These are phyloP conservation scores for Lachnellula hyalina DNA, from an alignment of 2,329 filamentous ascomycete species.

Conservation along the genomic window DNA sequence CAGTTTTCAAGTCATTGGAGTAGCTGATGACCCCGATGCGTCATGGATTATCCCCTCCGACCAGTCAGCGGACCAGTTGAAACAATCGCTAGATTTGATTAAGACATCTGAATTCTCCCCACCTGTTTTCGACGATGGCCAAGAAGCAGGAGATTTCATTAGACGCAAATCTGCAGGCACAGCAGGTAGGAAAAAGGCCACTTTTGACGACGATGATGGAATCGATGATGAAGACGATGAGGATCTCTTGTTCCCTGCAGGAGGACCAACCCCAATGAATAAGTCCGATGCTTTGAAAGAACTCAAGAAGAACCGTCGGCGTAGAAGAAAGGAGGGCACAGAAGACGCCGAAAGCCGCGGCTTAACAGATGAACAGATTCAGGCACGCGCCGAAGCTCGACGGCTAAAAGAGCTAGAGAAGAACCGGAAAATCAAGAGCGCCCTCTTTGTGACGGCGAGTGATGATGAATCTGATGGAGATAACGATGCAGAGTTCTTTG, in stretches of 20 bases:
- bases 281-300: constrained; percentile 49
- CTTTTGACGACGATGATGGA: constrained; percentile 64
- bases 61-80: constrained; percentile 59
- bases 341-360: constrained; percentile 40
- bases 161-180: constrained; percentile 55
- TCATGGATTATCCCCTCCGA: constrained; percentile 71
- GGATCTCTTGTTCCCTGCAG: constrained; percentile 63
- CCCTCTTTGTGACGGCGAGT: constrained; percentile 71
- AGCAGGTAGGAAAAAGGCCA: constrained; percentile 48
- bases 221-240: constrained; percentile 43
- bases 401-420: constrained; percentile 70
- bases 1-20: constrained; percentile 57
- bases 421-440: constrained; percentile 74
- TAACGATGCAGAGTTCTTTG: constrained; percentile 69
- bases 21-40: constrained; percentile 64
- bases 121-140: constrained; percentile 68
- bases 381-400: constrained; percentile 53
- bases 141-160: constrained; percentile 68
- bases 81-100: constrained; percentile 66
- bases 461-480: constrained; percentile 88
- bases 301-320: constrained; percentile 54
- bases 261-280: constrained; percentile 56
- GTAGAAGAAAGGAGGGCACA: constrained; percentile 28
- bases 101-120: constrained; percentile 74
- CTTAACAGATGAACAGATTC: constrained; percentile 58